Conservation (phyloP, 805 yeast genomes). For the Metschnikowia vanudenii region DNA sequence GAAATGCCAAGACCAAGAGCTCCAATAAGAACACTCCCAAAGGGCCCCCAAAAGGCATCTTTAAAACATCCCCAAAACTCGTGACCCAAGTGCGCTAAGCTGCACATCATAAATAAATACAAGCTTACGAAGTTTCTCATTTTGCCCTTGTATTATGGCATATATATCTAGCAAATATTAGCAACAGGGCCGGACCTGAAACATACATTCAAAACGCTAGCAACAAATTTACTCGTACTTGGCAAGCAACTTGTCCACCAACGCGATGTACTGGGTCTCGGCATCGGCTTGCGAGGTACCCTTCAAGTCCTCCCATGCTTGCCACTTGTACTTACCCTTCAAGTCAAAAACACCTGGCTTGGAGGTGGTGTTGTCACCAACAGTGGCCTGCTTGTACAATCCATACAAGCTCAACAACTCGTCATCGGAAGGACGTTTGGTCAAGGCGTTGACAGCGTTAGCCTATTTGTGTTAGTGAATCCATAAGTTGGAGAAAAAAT, state of each 20-base stretch:
- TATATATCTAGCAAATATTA: too few relatives aligned
- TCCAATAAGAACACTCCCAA: not conserved
- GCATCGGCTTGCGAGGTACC: conserved; percentile 90
- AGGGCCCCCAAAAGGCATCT: not conserved
- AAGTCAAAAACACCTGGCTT: conserved; percentile 92
- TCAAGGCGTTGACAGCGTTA: conserved; percentile 69
- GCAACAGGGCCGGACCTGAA: too few relatives aligned
- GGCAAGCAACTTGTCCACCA: conserved; percentile 62
- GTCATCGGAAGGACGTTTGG: conserved; percentile 79
- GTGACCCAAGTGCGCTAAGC: too few relatives aligned
- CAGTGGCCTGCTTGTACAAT: conserved; percentile 94
- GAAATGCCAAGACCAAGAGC: not conserved
- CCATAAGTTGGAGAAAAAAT: too few relatives aligned
- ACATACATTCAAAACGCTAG: too few relatives aligned
- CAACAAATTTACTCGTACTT: conserved; percentile 29
- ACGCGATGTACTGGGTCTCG: conserved; percentile 70
- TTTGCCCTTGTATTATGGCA: too few relatives aligned
- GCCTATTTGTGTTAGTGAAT: conserved; percentile 51
- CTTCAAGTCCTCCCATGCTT: conserved; percentile 86
- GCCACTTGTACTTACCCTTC: conserved; percentile 97
- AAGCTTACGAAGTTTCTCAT: too few relatives aligned
- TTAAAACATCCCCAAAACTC: too few relatives aligned
- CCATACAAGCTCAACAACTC: conserved; percentile 88
- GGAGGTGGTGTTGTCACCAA: conserved; percentile 84
- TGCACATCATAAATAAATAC: too few relatives aligned